Conservation (phyloP, 108 stramenopile species). For the Fragilaria crotonensis region DNA sequence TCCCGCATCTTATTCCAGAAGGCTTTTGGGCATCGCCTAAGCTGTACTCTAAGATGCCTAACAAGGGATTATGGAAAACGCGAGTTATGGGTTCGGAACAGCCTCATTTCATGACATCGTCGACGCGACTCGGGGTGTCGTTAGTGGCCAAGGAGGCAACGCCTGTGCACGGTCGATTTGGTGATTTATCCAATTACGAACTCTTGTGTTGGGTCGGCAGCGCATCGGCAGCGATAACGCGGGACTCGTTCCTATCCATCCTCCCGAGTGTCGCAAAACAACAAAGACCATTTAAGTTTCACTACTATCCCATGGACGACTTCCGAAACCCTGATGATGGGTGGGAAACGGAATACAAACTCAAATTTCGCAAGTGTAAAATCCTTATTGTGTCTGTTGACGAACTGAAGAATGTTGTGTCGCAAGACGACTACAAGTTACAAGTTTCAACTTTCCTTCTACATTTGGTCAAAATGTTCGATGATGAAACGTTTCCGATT, state of each 20-base stretch:
- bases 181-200: constrained; percentile 39
- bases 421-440: constrained; percentile 16
- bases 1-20: background rate
- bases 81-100: background rate
- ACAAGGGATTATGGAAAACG: background rate
- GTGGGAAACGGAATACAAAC: constrained; percentile 18
- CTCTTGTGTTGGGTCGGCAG: constrained; percentile 49
- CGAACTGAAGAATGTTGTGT: constrained; percentile 7
- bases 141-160: constrained; percentile 1
- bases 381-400: constrained; percentile 33
- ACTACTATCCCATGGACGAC: constrained; percentile 14
- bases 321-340: constrained; percentile 25
- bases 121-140: background rate
- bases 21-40: constrained; percentile 12
- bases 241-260: constrained; percentile 19
- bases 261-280: constrained; percentile 9
- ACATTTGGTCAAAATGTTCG: constrained; percentile 34
- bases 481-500: constrained; percentile 43
- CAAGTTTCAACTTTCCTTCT: constrained; percentile 32
- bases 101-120: background rate
- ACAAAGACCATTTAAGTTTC: constrained; percentile 56
- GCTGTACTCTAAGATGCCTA: constrained; percentile 11
- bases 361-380: constrained; percentile 46
- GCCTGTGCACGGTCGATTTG: constrained; percentile 8
- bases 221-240: constrained; percentile 14